Evolutionary conservation across 2,329 filamentous ascomycete genomes (phyloP), one percentile per base, ranked within the genome.

Genomic region (Arthrobotrys conoides): DNA sequence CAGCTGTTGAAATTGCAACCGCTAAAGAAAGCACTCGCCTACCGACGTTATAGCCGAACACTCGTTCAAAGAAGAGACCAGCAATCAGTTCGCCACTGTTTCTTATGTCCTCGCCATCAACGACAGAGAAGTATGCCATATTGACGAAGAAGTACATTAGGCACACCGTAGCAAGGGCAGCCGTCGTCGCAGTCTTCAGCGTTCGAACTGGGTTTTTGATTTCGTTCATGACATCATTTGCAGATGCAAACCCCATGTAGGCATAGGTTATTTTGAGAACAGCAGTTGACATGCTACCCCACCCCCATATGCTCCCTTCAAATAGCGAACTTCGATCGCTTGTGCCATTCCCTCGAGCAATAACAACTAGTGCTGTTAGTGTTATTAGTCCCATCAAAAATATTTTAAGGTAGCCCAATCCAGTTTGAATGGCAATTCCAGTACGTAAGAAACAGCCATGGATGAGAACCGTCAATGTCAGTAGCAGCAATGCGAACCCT

Each of bases 191-290:
- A 0, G 88, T 89, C 66, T 88, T 90, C 16, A 93, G 83, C 0
- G 91, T 93, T 14, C 87, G 85, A 0, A 92, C 87, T 0, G 91
- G 91, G 76, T 92, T 87, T 76, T 89, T 89, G 20, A 93, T 90
- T 82, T 93, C 91, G 82, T 91, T 91, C 64, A 93, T 85, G 3
- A 92, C 91, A 80, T 92, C 91, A 83, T 90, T 91, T 79, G 90
- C 86, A 76, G 92, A 92, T 66, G 87, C 88, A 12, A 91, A 85
- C 0, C 91, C 91, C 0, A 90, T 86, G 71, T 92, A 93, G 0
- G 90, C 91, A 83, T 92, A 92, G 53, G 91, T 89, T 0, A 92
- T 89, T 81, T 91, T 90, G 84, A 91, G 90, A 0, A 93, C 84
- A 0, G 90, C 88, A 0, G 91, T 91, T 0, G 90, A 89, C n/a